Evolutionary conservation across 371 early-diverging fungal genomes (phyloP).

Genomic region (Rhizopus sp.): DNA sequence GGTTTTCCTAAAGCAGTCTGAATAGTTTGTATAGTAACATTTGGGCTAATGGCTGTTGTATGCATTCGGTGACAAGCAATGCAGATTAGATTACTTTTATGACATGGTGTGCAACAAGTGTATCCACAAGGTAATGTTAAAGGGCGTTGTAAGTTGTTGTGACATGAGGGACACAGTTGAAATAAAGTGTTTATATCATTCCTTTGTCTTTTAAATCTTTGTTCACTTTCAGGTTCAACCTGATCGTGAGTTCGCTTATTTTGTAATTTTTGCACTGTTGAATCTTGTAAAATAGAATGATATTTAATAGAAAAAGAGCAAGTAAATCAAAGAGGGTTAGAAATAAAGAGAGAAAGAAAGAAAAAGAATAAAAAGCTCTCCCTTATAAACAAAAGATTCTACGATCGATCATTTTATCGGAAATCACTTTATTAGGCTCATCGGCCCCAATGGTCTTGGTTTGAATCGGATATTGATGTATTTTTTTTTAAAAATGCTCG

Average conservation of each 20-base stretch:
- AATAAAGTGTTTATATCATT: background rate
- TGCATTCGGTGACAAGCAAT: conserved; percentile 23
- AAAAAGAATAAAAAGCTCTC: background rate
- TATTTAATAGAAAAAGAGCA: conserved; percentile 8
- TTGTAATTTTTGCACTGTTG: conserved; percentile 19
- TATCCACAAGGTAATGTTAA: conserved; percentile 54
- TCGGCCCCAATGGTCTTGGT: too few relatives aligned
- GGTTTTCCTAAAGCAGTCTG: conserved; percentile 9
- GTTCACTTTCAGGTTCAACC: conserved; percentile 18
- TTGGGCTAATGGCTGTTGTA: conserved; percentile 9
- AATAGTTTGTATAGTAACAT: conserved; percentile 20
- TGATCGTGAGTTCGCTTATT: conserved; percentile 23
- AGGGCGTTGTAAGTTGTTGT: conserved; percentile 25
- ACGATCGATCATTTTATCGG: too few relatives aligned
- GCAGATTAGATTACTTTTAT: conserved; percentile 7
- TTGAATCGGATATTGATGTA: too few relatives aligned
- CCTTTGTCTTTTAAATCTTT: conserved; percentile 8
- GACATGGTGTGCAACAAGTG: conserved; percentile 40
- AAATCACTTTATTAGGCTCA: too few relatives aligned
- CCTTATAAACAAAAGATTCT: background rate
- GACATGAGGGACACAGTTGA: conserved; percentile 20
- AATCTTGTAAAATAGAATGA: background rate
- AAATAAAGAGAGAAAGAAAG: background rate
- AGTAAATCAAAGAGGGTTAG: conserved; percentile 7
- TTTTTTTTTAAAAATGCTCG: too few relatives aligned